A percentile compares a stretch with the other conserved stretches of the same genome.
Conservation (phyloP, 805 yeast genomes). For the Metschnikowia henanensis region DNA sequence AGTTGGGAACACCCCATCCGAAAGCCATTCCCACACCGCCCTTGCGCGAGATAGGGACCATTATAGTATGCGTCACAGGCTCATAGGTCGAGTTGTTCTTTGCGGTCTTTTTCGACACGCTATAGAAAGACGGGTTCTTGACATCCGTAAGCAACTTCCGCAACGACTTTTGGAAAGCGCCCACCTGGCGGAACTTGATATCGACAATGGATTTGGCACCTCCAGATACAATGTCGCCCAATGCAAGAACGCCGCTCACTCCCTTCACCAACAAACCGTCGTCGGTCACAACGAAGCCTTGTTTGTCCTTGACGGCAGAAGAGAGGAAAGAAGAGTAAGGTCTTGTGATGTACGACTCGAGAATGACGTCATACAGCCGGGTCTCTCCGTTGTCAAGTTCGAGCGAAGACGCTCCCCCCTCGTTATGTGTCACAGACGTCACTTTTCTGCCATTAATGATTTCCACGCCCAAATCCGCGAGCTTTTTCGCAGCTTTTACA, state of each 20-base stretch:
- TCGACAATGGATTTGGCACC: constrained; percentile 27
- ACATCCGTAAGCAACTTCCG: constrained; percentile 5
- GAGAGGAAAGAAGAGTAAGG: constrained; percentile 37
- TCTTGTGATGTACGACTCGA: constrained; percentile 24
- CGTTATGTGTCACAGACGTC: constrained; percentile 14
- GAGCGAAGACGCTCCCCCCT: constrained; percentile 8
- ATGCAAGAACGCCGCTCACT: constrained; percentile 28
- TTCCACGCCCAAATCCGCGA: constrained; percentile 16
- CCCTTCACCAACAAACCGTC: constrained; percentile 25
- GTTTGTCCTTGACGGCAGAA: constrained; percentile 19
- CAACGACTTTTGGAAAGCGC: constrained; percentile 11
- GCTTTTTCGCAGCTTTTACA: constrained; percentile 8
- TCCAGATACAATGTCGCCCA: constrained; percentile 35
- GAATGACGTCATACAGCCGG: constrained; percentile 28
- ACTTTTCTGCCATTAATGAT: constrained; percentile 9
- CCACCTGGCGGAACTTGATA: constrained; percentile 23
- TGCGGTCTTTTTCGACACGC: background rate
- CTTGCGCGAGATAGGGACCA: constrained; percentile 34
- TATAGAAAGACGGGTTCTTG: background rate
- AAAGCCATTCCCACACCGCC: constrained; percentile 36
- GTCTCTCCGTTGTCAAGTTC: constrained; percentile 20
- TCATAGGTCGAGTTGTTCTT: background rate
- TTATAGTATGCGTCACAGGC: constrained; percentile 15
- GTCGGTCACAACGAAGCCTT: constrained; percentile 32
- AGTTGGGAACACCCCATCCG: constrained; percentile 31